Evolutionary conservation across 371 early-diverging fungal genomes (phyloP).

Genomic region (Blakeslea trispora): DNA sequence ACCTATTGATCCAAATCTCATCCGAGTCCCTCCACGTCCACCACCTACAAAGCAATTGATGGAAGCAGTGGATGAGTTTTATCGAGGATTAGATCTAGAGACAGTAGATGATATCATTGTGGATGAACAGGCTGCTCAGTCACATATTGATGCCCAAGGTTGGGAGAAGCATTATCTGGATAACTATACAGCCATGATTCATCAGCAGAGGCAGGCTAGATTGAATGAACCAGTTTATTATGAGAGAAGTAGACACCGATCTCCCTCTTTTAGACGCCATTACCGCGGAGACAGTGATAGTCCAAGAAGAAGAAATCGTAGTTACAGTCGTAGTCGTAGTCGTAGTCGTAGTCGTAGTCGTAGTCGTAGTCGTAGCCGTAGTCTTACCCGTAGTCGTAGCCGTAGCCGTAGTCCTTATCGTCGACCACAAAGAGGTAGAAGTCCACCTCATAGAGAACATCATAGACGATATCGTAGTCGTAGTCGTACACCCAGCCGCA

Average conservation of each 20-base stretch:
- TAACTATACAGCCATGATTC: conserved; percentile 27
- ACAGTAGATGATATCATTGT: conserved; percentile 24
- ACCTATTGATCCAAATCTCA: conserved; percentile 42
- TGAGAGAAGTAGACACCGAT: conserved; percentile 7
- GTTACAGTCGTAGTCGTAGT: neutral
- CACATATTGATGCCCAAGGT: conserved; percentile 51
- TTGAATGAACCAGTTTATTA: neutral
- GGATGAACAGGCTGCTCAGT: conserved; percentile 21
- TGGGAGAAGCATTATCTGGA: conserved; percentile 63
- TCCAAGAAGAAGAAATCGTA: too few species aligned
- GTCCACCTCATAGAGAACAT: conserved; percentile 2
- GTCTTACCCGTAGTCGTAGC: conserved; percentile 7
- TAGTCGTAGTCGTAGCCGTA: conserved; percentile 6
- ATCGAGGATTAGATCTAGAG: conserved; percentile 39
- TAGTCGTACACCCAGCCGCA: conserved; percentile 12
- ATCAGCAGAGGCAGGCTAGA: conserved; percentile 13
- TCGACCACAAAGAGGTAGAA: neutral
- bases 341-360: conserved; percentile 7
- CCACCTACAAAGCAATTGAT: conserved; percentile 30
- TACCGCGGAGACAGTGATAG: neutral
- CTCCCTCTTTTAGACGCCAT: neutral
- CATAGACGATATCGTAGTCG: conserved; percentile 8
- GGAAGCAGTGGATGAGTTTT: conserved; percentile 48
- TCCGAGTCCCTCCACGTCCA: conserved; percentile 35
- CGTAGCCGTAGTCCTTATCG: conserved; percentile 4